These are phyloP conservation scores for Saccharomyces pastorianus DNA, from an alignment of 1,139 yeast genomes.

Conservation along the genomic window DNA sequence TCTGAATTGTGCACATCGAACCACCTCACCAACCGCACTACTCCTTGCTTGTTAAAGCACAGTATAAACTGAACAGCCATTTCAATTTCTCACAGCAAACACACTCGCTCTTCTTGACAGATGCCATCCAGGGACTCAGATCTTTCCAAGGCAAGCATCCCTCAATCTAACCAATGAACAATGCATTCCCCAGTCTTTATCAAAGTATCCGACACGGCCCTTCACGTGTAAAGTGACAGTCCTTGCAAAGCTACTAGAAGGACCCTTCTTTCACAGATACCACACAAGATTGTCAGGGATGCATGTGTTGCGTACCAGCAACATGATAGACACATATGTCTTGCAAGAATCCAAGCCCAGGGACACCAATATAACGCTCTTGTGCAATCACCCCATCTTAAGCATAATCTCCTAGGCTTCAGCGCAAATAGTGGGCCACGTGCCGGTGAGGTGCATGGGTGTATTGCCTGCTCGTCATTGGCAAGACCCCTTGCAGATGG, in stretches of 20 bases:
- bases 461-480: neutral
- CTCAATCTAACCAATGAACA: neutral
- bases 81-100: neutral
- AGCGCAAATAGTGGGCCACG: neutral
- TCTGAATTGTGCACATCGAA: constrained; percentile 35
- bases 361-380: neutral
- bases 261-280: neutral
- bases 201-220: neutral
- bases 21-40: constrained; percentile 81
- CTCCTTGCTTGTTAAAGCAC: constrained; percentile 89
- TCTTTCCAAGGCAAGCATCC: neutral
- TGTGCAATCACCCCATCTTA: neutral
- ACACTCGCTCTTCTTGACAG: neutral
- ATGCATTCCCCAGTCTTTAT: neutral
- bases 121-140: no score
- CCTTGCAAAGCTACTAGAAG: neutral
- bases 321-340: neutral
- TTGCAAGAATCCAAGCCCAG: neutral
- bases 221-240: neutral
- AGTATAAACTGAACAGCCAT: constrained; percentile 75
- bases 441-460: neutral
- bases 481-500: neutral
- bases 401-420: neutral
- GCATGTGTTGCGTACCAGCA: neutral
- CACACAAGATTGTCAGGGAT: neutral